phyloP scores from a whole-genome alignment of 768 basidiomycete genomes.

The Suillus fuscotomentosus region DNA sequence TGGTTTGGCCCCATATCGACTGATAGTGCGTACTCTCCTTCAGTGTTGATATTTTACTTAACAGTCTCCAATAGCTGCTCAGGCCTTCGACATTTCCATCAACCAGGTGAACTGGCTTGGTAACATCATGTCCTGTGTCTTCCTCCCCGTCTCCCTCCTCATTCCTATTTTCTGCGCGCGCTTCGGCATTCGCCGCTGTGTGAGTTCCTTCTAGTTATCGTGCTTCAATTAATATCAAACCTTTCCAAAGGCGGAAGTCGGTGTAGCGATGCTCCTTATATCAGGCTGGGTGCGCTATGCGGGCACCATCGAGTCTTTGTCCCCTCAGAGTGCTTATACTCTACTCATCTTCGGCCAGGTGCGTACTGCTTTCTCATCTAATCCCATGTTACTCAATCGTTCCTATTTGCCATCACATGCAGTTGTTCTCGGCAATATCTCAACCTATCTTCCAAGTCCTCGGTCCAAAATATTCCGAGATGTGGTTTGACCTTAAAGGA shows the following conservation, averaged over 20 bases:
- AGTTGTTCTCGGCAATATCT: slow-evolving; percentile 64
- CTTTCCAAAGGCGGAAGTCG: slow-evolving; percentile 55
- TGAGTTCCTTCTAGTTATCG: slow-evolving; percentile 33
- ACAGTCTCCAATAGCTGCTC: slow-evolving; percentile 42
- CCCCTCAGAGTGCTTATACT: slow-evolving; percentile 52
- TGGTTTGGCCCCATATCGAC: slow-evolving; percentile 88
- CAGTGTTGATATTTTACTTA: background rate
- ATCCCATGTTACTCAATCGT: background rate
- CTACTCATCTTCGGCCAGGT: slow-evolving; percentile 76
- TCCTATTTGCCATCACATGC: background rate
- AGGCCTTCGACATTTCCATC: slow-evolving; percentile 66
- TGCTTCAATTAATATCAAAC: background rate
- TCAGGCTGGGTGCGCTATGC: slow-evolving; percentile 79
- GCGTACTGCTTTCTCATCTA: slow-evolving; percentile 1
- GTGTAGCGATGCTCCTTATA: slow-evolving; percentile 49
- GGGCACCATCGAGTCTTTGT: slow-evolving; percentile 57
- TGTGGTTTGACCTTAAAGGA: slow-evolving; percentile 76
- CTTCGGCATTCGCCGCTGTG: slow-evolving; percentile 63
- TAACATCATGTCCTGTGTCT: slow-evolving; percentile 61
- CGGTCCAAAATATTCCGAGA: slow-evolving; percentile 79
- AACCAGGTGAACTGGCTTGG: slow-evolving; percentile 81
- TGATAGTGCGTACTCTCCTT: slow-evolving; percentile 42
- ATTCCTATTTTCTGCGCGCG: slow-evolving; percentile 57
- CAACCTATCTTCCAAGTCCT: slow-evolving; percentile 77
- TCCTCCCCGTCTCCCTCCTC: slow-evolving; percentile 58